phyloP scores from a whole-genome alignment of 306 rosid genomes.

The Medicago ruthenica region DNA sequence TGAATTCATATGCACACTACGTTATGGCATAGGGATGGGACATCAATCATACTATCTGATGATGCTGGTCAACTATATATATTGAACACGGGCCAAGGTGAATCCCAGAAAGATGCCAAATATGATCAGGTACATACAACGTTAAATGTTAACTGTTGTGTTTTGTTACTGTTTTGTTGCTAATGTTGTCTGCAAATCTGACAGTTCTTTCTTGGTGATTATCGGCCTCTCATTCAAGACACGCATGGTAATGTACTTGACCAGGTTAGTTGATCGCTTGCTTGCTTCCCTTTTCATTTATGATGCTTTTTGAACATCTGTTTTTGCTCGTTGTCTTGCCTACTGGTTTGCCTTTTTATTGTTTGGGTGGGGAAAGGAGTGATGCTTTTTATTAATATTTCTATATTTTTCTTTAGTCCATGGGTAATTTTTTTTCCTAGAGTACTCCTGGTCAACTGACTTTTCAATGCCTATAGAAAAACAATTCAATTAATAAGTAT shows the following conservation, averaged over 20 bases:
- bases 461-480: neutral
- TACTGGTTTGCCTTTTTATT: neutral
- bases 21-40: conserved; percentile 78
- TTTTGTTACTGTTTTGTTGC: conserved; percentile 35
- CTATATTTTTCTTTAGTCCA: neutral
- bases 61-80: conserved; percentile 95
- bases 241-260: conserved; percentile 84
- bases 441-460: conserved; percentile 16
- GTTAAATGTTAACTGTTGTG: conserved; percentile 22
- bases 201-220: conserved; percentile 99
- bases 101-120: conserved; percentile 92
- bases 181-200: conserved; percentile 41
- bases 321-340: conserved; percentile 30
- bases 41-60: conserved; percentile 94
- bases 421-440: conserved; percentile 13
- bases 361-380: neutral
- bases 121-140: conserved; percentile 83
- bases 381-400: conserved; percentile 4
- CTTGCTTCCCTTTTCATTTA: conserved; percentile 12
- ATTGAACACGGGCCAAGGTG: conserved; percentile 94
- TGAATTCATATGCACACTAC: conserved; percentile 22
- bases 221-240: conserved; percentile 93
- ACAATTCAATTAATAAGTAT: neutral
- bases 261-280: conserved; percentile 67
- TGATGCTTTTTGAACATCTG: conserved; percentile 30